These are phyloP conservation scores for Samsoniella hepiali DNA, from an alignment of 2,329 filamentous ascomycete genomes.

Conservation along the genomic window DNA sequence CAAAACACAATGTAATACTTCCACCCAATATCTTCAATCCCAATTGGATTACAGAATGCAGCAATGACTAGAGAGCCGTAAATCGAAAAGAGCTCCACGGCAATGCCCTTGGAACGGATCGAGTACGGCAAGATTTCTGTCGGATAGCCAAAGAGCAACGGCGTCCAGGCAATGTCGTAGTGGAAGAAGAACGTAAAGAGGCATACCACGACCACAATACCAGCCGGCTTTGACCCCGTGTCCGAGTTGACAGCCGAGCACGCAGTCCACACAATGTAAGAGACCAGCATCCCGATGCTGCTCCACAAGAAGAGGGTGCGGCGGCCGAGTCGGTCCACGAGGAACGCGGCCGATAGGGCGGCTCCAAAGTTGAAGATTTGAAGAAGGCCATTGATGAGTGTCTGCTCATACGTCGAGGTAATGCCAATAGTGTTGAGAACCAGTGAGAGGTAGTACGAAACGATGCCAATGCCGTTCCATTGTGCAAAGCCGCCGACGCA, in stretches of 20 bases:
- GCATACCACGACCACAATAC: slow-evolving; percentile 41
- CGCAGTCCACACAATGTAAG: slow-evolving; percentile 47
- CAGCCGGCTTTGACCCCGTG: background rate
- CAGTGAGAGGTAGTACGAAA: slow-evolving; percentile 37
- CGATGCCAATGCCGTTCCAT: slow-evolving; percentile 64
- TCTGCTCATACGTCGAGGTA: slow-evolving; percentile 58
- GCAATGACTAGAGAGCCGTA: slow-evolving; percentile 34
- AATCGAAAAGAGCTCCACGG: slow-evolving; percentile 43
- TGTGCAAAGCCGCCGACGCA: slow-evolving; percentile 65
- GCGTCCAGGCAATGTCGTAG: slow-evolving; percentile 38
- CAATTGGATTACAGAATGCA: slow-evolving; percentile 35
- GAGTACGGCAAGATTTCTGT: slow-evolving; percentile 39
- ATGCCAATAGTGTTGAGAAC: slow-evolving; percentile 58
- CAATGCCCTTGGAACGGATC: slow-evolving; percentile 37
- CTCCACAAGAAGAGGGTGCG: slow-evolving; percentile 52
- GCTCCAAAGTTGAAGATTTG: slow-evolving; percentile 52
- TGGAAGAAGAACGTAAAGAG: slow-evolving; percentile 47
- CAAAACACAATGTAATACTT: slow-evolving; percentile 24
- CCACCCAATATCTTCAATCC: slow-evolving; percentile 22
- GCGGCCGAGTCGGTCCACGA: slow-evolving; percentile 49
- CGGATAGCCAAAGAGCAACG: slow-evolving; percentile 29
- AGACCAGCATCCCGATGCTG: slow-evolving; percentile 46
- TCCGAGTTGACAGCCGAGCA: background rate
- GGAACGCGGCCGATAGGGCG: slow-evolving; percentile 39
- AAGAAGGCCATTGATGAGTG: slow-evolving; percentile 38